phyloP scores from a whole-genome alignment of 169 alveolate genomes.

The Plasmodium yoelii region DNA sequence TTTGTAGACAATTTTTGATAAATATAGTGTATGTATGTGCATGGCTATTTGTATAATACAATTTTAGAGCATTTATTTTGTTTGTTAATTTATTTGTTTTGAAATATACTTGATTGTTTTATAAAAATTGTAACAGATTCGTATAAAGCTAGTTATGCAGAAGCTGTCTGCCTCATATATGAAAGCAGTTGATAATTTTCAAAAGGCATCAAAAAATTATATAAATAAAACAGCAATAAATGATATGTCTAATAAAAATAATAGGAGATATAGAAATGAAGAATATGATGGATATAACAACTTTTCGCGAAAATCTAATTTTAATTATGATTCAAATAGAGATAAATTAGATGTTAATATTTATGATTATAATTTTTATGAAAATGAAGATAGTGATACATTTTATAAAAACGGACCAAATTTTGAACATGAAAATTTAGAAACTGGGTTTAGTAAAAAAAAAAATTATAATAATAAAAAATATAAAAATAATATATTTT shows the following conservation, averaged over 20 bases:
- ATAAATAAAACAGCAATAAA: constrained; percentile 48
- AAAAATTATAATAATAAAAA: constrained; percentile 41
- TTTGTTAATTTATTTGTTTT: neutral
- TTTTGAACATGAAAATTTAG: constrained; percentile 1
- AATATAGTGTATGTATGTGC: neutral
- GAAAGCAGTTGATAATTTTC: constrained; percentile 59
- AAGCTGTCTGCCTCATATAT: constrained; percentile 41
- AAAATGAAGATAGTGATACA: constrained; percentile 51
- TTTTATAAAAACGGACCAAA: constrained; percentile 10
- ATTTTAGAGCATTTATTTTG: neutral
- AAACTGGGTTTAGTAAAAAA: constrained; percentile 5
- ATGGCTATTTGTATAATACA: neutral
- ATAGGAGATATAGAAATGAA: constrained; percentile 15
- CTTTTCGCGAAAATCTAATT: constrained; percentile 69
- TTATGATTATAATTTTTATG: constrained; percentile 71
- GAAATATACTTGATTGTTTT: neutral
- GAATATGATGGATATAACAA: constrained; percentile 33
- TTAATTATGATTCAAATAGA: constrained; percentile 43
- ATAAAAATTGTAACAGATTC: constrained; percentile 12
- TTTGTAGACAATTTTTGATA: neutral
- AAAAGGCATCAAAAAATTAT: constrained; percentile 68
- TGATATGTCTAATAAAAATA: constrained; percentile 49
- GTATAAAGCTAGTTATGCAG: constrained; percentile 58
- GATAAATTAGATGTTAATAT: constrained; percentile 66
- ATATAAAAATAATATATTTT: constrained; percentile 56